Percentiles rank a stretch among this genome's conserved stretches.
Evolutionary conservation across 2,329 filamentous ascomycete genomes (phyloP).

Genomic region (Sporothrix inflata): DNA sequence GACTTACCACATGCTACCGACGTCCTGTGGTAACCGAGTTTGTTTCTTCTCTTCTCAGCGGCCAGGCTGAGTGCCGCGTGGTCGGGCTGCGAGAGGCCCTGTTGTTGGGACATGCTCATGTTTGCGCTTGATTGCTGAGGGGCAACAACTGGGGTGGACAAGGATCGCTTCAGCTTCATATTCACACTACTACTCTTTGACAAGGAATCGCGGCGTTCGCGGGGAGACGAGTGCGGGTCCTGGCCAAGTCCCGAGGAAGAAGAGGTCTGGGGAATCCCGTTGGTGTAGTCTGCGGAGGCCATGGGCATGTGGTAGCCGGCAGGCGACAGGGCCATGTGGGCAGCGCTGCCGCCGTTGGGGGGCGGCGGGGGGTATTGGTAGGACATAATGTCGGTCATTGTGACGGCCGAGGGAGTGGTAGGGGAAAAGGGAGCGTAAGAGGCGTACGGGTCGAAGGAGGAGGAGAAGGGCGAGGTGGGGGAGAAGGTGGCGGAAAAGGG

Average conservation of each 20-base stretch:
- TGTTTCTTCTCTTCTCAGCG: constrained; percentile 73
- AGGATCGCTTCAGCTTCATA: constrained; percentile 52
- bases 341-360: constrained; percentile 44
- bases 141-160: constrained; percentile 55
- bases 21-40: constrained; percentile 92
- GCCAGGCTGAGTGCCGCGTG: constrained; percentile 43
- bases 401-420: constrained; percentile 31
- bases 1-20: constrained; percentile 93
- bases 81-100: constrained; percentile 37
- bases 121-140: constrained; percentile 34
- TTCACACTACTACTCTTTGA: constrained; percentile 43
- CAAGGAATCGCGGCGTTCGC: constrained; percentile 45
- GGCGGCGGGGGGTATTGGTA: constrained; percentile 53
- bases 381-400: constrained; percentile 52
- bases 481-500: constrained; percentile 19
- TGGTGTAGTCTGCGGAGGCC: constrained; percentile 26
- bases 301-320: constrained; percentile 45
- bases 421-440: constrained; percentile 10
- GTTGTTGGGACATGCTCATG: constrained; percentile 38
- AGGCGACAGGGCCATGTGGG: constrained; percentile 47
- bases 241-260: constrained; percentile 38
- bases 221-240: constrained; percentile 41
- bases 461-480: constrained; percentile 12
- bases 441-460: neutral
- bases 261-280: constrained; percentile 34